Conservation (phyloP, 2,329 filamentous ascomycete genomes). For the Aspergillus terreus region DNA sequence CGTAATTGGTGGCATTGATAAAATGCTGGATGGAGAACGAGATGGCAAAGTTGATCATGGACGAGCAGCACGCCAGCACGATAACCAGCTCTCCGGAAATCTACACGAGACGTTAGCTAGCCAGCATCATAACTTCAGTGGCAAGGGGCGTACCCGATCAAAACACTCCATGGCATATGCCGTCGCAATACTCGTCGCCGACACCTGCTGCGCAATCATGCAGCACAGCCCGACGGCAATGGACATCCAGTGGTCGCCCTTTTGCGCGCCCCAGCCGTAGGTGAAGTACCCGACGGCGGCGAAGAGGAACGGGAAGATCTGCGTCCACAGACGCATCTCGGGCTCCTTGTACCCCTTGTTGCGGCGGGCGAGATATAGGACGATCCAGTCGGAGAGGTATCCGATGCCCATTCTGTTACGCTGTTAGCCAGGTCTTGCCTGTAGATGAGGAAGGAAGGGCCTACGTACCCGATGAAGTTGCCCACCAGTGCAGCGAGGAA, state of each 20-base stretch:
- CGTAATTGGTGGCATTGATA: conserved; percentile 33
- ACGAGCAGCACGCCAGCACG: conserved; percentile 35
- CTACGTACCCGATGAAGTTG: conserved; percentile 26
- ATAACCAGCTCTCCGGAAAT: conserved; percentile 38
- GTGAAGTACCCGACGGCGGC: conserved; percentile 34
- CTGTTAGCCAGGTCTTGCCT: background rate
- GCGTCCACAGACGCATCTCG: conserved; percentile 38
- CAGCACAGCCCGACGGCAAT: conserved; percentile 35
- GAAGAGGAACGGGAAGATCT: conserved; percentile 29
- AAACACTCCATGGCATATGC: conserved; percentile 44
- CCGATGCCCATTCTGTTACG: conserved; percentile 41
- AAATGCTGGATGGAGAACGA: conserved; percentile 40
- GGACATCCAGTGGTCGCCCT: conserved; percentile 32
- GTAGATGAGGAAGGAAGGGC: background rate
- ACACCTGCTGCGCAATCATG: conserved; percentile 42
- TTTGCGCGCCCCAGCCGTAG: conserved; percentile 38
- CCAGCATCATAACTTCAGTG: too few relatives aligned
- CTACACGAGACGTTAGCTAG: conserved; percentile 8
- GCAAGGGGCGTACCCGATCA: conserved; percentile 22
- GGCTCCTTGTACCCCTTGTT: conserved; percentile 36
- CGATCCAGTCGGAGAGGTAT: conserved; percentile 28
- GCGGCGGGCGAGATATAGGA: conserved; percentile 30
- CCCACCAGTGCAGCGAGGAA: conserved; percentile 33
- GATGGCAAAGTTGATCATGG: conserved; percentile 33
- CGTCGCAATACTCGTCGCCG: conserved; percentile 36